Evolutionary conservation across 2,329 filamentous ascomycete species (phyloP).

Genomic region (Beauveria asiatica): DNA sequence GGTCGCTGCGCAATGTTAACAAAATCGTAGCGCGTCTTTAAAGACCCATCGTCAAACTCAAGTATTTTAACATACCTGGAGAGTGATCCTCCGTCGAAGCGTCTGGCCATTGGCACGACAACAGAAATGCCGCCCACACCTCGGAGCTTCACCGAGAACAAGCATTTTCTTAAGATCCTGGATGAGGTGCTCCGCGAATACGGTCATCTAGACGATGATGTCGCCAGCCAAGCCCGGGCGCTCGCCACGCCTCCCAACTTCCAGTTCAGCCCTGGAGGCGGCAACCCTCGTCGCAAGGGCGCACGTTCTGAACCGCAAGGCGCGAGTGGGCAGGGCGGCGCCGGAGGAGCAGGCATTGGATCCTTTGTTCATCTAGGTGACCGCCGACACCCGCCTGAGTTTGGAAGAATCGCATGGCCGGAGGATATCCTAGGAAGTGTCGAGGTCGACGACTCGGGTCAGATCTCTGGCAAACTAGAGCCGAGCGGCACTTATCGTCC

Average conservation of each 20-base stretch:
- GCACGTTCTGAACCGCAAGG: slow-evolving; percentile 29
- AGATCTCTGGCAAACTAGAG: slow-evolving; percentile 50
- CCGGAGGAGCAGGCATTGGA: slow-evolving; percentile 50
- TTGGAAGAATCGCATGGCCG: slow-evolving; percentile 59
- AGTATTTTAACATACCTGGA: slow-evolving; percentile 54
- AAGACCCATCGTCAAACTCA: slow-evolving; percentile 34
- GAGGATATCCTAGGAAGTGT: slow-evolving; percentile 63
- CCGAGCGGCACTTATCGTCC: slow-evolving; percentile 56
- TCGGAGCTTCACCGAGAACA: slow-evolving; percentile 50
- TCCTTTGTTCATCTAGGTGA: slow-evolving; percentile 61
- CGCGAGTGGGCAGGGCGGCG: slow-evolving; percentile 52
- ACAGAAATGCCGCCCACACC: slow-evolving; percentile 53
- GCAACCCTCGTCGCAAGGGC: slow-evolving; percentile 34
- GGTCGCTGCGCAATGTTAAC: slow-evolving; percentile 12
- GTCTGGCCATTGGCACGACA: slow-evolving; percentile 51
- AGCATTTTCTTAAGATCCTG: slow-evolving; percentile 49
- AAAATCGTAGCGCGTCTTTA: slow-evolving; percentile 46
- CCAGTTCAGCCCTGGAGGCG: slow-evolving; percentile 43
- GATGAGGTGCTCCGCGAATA: slow-evolving; percentile 47
- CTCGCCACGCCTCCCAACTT: slow-evolving; percentile 51
- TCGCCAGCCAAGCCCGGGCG: slow-evolving; percentile 48
- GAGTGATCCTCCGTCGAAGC: slow-evolving; percentile 43
- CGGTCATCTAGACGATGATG: slow-evolving; percentile 46
- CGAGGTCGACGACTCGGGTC: slow-evolving; percentile 50
- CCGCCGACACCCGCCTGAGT: slow-evolving; percentile 54